These are phyloP conservation scores for Teratosphaeria viscida DNA, from an alignment of 2,329 filamentous ascomycete species.

Conservation along the genomic window DNA sequence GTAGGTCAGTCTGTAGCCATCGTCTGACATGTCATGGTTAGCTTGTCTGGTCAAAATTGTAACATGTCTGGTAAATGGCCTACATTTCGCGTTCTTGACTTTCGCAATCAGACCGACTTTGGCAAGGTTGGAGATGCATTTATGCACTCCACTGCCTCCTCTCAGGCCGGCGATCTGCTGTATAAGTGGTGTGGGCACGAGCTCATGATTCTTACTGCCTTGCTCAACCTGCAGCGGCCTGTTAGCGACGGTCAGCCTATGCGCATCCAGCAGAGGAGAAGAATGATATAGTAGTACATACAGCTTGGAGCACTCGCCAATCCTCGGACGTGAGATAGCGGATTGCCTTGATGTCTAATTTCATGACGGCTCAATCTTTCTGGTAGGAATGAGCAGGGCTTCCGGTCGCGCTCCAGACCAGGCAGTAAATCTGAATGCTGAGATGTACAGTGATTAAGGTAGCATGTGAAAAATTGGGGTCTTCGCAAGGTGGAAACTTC, in stretches of 20 bases:
- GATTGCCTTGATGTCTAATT: slow-evolving; percentile 86
- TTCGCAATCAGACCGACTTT: slow-evolving; percentile 86
- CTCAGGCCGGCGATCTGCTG: slow-evolving; percentile 72
- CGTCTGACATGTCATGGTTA: slow-evolving; percentile 44
- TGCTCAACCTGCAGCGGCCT: slow-evolving; percentile 62
- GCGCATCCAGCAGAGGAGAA: slow-evolving; percentile 1
- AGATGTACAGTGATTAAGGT: background rate
- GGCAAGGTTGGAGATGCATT: slow-evolving; percentile 78
- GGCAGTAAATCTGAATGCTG: background rate
- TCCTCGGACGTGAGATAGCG: slow-evolving; percentile 87
- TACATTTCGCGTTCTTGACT: slow-evolving; percentile 84
- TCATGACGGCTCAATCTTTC: slow-evolving; percentile 51
- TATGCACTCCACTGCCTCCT: slow-evolving; percentile 65
- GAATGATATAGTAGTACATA: slow-evolving; percentile 37
- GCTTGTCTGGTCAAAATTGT: background rate
- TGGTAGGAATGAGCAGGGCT: too few relatives aligned
- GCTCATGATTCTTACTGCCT: slow-evolving; percentile 92
- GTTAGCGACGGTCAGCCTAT: slow-evolving; percentile 7
- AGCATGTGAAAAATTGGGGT: background rate
- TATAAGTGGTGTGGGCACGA: slow-evolving; percentile 86
- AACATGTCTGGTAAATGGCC: background rate
- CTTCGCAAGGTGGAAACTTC: background rate
- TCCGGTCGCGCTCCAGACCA: background rate
- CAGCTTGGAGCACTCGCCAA: slow-evolving; percentile 88
- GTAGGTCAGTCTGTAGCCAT: slow-evolving; percentile 93